Percentiles rank a stretch among this genome's conserved stretches.
These are phyloP conservation scores for Lecanoromycetidae sp. DNA, from an alignment of 2,329 filamentous ascomycete species.

Conservation along the genomic window DNA sequence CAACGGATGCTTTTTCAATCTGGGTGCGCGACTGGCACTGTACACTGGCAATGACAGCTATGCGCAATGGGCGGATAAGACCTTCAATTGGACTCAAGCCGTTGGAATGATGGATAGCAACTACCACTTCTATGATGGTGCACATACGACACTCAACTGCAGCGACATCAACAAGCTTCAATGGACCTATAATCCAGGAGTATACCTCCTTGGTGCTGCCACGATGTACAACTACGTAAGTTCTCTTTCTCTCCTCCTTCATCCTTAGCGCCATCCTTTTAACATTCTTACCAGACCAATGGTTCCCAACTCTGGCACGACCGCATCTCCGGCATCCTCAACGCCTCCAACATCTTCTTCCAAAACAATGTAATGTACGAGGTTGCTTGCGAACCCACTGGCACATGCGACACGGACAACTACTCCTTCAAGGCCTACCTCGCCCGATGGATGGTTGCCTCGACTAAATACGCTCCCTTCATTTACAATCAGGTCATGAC, in stretches of 20 bases:
- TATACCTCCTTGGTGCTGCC: slow-evolving; percentile 38
- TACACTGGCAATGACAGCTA: slow-evolving; percentile 31
- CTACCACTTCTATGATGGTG: slow-evolving; percentile 37
- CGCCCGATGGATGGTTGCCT: slow-evolving; percentile 51
- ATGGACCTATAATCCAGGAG: slow-evolving; percentile 39
- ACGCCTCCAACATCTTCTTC: slow-evolving; percentile 42
- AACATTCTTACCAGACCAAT: slow-evolving; percentile 16
- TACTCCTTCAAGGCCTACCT: slow-evolving; percentile 66
- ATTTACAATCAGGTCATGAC: slow-evolving; percentile 40
- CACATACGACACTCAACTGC: slow-evolving; percentile 36
- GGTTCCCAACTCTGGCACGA: slow-evolving; percentile 20
- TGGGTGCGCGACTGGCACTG: slow-evolving; percentile 32
- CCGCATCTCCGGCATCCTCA: slow-evolving; percentile 47
- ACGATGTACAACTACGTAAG: slow-evolving; percentile 37
- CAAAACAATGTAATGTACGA: slow-evolving; percentile 50
- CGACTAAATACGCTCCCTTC: slow-evolving; percentile 44
- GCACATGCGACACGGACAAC: slow-evolving; percentile 58
- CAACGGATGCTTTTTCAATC: slow-evolving; percentile 41
- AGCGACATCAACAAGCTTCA: slow-evolving; percentile 34
- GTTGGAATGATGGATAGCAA: slow-evolving; percentile 34
- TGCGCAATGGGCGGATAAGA: slow-evolving; percentile 28
- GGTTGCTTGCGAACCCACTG: slow-evolving; percentile 50
- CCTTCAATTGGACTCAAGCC: slow-evolving; percentile 26
- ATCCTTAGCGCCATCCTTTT: background rate
- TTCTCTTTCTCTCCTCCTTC: background rate